Evolutionary conservation across 176 grass and related monocot species (phyloP).

Genomic region (Oryza coarctata): DNA sequence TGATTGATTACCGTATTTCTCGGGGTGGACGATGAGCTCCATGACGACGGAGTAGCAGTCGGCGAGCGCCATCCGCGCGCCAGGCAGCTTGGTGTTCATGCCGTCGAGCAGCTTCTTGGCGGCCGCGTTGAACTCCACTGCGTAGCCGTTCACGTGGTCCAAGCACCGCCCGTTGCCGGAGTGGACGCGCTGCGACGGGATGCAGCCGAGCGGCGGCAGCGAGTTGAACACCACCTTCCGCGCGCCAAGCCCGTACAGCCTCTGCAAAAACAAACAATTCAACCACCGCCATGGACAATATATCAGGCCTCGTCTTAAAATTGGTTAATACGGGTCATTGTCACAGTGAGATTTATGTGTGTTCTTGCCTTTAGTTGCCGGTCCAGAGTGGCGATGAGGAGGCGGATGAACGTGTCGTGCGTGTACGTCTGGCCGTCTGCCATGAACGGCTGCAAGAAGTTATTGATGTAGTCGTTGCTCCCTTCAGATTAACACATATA

Average conservation of each 20-base stretch:
- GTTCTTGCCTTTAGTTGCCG: conserved; percentile 67
- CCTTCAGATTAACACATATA: conserved; percentile 29
- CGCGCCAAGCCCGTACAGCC: conserved; percentile 73
- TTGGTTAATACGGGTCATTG: not conserved
- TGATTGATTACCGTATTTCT: conserved; percentile 51
- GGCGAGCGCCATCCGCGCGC: conserved; percentile 55
- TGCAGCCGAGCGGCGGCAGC: conserved; percentile 80
- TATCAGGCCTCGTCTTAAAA: not conserved
- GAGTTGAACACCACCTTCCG: conserved; percentile 73
- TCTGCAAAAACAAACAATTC: conserved; percentile 33
- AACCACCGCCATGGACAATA: not conserved
- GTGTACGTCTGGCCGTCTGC: conserved; percentile 79
- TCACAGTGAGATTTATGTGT: not conserved
- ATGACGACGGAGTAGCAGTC: conserved; percentile 76
- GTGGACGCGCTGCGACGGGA: conserved; percentile 71
- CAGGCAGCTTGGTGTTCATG: conserved; percentile 65
- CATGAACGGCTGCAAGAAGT: conserved; percentile 91
- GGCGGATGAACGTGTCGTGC: conserved; percentile 72
- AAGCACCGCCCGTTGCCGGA: conserved; percentile 59
- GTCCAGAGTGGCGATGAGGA: conserved; percentile 62
- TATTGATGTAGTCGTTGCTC: conserved; percentile 99
- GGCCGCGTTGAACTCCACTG: conserved; percentile 67
- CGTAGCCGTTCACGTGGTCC: conserved; percentile 57
- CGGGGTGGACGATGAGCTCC: conserved; percentile 80
- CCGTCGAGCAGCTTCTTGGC: conserved; percentile 60